Evolutionary conservation across 2,329 filamentous ascomycete genomes (phyloP), one percentile per base, ranked within the genome.

Genomic region (Mycogone perniciosa): DNA sequence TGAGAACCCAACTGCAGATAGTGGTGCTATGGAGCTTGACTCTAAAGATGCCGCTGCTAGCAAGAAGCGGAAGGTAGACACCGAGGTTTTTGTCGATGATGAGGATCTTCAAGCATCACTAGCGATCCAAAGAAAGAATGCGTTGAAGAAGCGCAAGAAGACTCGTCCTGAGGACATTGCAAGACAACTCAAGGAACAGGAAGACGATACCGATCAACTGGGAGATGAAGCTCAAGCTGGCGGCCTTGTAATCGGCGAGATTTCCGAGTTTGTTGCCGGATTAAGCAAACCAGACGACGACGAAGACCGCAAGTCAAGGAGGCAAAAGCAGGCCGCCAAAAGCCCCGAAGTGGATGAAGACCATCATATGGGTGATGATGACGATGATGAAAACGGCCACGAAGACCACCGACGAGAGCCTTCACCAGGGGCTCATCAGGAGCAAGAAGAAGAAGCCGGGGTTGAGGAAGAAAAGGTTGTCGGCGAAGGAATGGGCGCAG

Each of bases 161-260:
- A 78, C 81, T 31, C 84, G 88, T 34, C 90, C 91, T 0, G 89
- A 93, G 64, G 93, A 97, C 58, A 76, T 99, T 54, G 91, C 88
- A 13, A 83, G 84, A 57, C 87, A 93, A 62, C 72, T 99, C 37
- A 84, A 82, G 20, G 79, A 84, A 31, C 82, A 85, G 45, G 77
- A 78, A 27, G 71, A 77, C 0, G 74, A 80, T 4, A 63, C 69
- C 7, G 74, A 76, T 39, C 75, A 79, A 46, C 72, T 72, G 33
- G 74, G 74, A 2, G 60, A 62, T 6, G 66, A 63, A 29, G 58
- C 53, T 4, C 64, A 70, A 38, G 64, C 60, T 2, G 71, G 70
- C 31, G 92, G 90, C 1, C 74, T 99, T 2, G 80, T 96, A n/a
- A 91, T 99, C 51, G 92, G 96, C 54, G 93, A 96, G 64, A 96